These are phyloP conservation scores for Claviceps humidiphila DNA, from an alignment of 2,329 filamentous ascomycete genomes.

Conservation along the genomic window DNA sequence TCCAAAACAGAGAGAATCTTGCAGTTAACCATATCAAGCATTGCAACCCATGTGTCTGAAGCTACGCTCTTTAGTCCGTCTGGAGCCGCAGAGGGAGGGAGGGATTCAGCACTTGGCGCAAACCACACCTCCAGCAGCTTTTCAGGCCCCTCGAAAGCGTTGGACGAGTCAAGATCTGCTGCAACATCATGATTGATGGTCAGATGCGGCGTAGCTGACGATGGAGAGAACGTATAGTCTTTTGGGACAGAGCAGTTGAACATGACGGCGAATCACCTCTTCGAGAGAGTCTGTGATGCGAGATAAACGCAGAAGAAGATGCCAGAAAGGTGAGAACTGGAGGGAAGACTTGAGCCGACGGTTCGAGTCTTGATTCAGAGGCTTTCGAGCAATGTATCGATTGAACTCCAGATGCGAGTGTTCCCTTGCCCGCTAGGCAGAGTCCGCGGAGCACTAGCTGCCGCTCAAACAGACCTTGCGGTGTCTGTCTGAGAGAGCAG, in stretches of 20 bases:
- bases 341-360: background rate
- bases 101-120: constrained; percentile 59
- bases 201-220: constrained; percentile 72
- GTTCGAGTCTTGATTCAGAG: background rate
- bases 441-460: constrained; percentile 90
- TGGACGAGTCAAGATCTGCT: constrained; percentile 83
- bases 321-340: background rate
- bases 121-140: constrained; percentile 99
- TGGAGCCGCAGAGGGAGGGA: constrained; percentile 57
- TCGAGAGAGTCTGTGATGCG: background rate
- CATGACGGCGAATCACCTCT: constrained; percentile 36
- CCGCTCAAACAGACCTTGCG: constrained; percentile 93
- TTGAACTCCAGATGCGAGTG: background rate
- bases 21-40: constrained; percentile 97
- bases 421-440: constrained; percentile 23
- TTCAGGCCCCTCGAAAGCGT: constrained; percentile 95
- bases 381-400: background rate
- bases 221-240: constrained; percentile 72
- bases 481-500: constrained; percentile 94
- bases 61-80: constrained; percentile 77
- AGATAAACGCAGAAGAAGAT: background rate
- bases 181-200: constrained; percentile 96
- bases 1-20: constrained; percentile 91
- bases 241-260: constrained; percentile 67
- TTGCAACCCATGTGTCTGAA: constrained; percentile 78